phyloP scores from a whole-genome alignment of 2,329 filamentous ascomycete genomes.

The Penicillium sp. region DNA sequence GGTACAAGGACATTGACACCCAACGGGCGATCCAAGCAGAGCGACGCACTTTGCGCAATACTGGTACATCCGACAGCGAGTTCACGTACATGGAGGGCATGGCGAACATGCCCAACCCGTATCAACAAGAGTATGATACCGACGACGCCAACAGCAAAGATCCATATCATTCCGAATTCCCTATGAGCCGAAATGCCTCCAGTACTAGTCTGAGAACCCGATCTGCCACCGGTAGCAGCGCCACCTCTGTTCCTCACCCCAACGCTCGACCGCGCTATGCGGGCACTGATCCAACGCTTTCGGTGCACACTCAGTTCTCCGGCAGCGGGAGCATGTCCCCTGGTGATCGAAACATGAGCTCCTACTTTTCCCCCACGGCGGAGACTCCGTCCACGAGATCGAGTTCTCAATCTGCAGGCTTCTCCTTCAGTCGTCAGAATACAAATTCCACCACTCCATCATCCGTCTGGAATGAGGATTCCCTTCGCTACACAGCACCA shows the following conservation, averaged over 20 bases:
- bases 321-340: slow-evolving; percentile 48
- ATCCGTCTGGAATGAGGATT: slow-evolving; percentile 57
- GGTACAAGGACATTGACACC: slow-evolving; percentile 68
- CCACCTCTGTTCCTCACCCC: slow-evolving; percentile 31
- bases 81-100: slow-evolving; percentile 72
- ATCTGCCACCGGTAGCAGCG: slow-evolving; percentile 60
- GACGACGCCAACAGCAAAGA: slow-evolving; percentile 40
- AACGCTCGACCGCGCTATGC: slow-evolving; percentile 60
- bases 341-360: slow-evolving; percentile 57
- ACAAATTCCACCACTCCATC: slow-evolving; percentile 51
- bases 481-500: slow-evolving; percentile 78
- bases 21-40: slow-evolving; percentile 57
- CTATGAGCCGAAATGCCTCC: slow-evolving; percentile 59
- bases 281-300: slow-evolving; percentile 55
- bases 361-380: slow-evolving; percentile 80
- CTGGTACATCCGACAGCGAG: slow-evolving; percentile 55
- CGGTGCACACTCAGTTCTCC: slow-evolving; percentile 57
- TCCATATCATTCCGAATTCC: slow-evolving; percentile 42
- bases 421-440: slow-evolving; percentile 67
- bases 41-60: slow-evolving; percentile 44
- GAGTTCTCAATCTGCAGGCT: slow-evolving; percentile 50
- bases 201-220: slow-evolving; percentile 66
- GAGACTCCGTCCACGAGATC: slow-evolving; percentile 56
- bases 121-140: slow-evolving; percentile 53
- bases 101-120: slow-evolving; percentile 68